A percentile compares a stretch with the other conserved stretches of the same genome.
Conservation (phyloP, 2,329 filamentous ascomycete species). For the Lachnellula arida region DNA sequence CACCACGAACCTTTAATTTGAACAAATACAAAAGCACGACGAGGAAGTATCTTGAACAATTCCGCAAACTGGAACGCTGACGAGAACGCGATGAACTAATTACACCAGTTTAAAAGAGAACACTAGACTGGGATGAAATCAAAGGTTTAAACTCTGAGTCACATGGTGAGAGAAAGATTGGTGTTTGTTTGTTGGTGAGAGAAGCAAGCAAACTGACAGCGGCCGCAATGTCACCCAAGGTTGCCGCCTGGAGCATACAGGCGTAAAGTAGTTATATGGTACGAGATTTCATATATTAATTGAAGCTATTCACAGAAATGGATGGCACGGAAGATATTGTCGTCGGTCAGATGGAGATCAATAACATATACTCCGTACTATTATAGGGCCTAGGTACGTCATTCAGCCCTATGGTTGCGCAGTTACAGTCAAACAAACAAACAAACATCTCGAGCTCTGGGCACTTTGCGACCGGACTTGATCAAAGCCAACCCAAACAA, state of each 20-base stretch:
- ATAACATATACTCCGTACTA: neutral
- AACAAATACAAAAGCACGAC: too few species aligned
- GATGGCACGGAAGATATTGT: too few species aligned
- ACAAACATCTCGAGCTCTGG: neutral
- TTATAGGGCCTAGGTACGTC: neutral
- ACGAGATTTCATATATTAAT: too few species aligned
- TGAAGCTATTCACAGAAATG: too few species aligned
- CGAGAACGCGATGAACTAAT: neutral
- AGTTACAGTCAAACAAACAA: neutral
- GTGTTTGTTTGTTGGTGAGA: neutral
- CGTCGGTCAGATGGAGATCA: neutral
- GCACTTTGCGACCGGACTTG: neutral
- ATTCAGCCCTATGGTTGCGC: conserved; percentile 2
- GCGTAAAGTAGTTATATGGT: too few species aligned
- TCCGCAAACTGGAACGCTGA: too few species aligned
- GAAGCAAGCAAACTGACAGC: neutral
- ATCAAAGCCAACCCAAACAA: neutral
- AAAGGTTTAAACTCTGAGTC: neutral
- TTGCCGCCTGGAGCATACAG: neutral
- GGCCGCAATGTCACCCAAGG: neutral
- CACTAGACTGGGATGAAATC: neutral
- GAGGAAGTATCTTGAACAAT: too few species aligned
- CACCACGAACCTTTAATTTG: too few species aligned
- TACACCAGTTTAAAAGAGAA: neutral
- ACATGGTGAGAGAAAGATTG: neutral